A percentile compares a stretch with the other conserved stretches of the same genome.
Conservation (phyloP, 2,329 filamentous ascomycete genomes). For the Aspergillus texensis region DNA sequence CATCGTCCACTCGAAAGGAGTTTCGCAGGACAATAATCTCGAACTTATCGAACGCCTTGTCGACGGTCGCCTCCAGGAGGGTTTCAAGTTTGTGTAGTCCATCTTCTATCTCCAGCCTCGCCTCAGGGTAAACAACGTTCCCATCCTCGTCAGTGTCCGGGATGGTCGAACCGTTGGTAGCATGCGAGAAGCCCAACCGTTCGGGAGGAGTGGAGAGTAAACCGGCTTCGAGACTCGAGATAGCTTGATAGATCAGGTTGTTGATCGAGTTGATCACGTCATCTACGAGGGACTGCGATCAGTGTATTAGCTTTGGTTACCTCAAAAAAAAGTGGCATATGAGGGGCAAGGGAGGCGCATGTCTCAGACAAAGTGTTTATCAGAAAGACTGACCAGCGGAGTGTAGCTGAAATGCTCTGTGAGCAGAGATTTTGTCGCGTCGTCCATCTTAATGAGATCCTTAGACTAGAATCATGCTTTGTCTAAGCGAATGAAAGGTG, state of each 20-base stretch:
- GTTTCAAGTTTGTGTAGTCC: slow-evolving; percentile 85
- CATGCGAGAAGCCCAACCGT: slow-evolving; percentile 74
- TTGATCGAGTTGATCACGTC: slow-evolving; percentile 98
- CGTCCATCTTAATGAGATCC: slow-evolving; percentile 40
- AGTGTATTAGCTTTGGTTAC: slow-evolving; percentile 17
- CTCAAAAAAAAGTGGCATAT: background rate
- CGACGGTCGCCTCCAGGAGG: slow-evolving; percentile 76
- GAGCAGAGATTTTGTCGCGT: slow-evolving; percentile 63
- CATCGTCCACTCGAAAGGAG: slow-evolving; percentile 72
- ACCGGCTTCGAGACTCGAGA: slow-evolving; percentile 83
- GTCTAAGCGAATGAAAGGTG: background rate
- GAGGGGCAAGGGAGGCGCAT: background rate
- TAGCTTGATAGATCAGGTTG: slow-evolving; percentile 84
- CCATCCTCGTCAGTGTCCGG: slow-evolving; percentile 51
- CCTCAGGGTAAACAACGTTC: slow-evolving; percentile 51
- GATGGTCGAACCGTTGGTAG: slow-evolving; percentile 50
- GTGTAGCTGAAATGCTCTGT: slow-evolving; percentile 97
- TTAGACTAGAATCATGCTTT: slow-evolving; percentile 10
- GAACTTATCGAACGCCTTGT: slow-evolving; percentile 82
- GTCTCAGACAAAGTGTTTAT: background rate
- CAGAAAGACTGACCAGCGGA: slow-evolving; percentile 68
- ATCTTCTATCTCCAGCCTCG: slow-evolving; percentile 77
- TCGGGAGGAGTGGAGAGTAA: slow-evolving; percentile 74
- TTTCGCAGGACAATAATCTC: slow-evolving; percentile 91
- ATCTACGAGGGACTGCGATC: slow-evolving; percentile 79